Percentiles rank a stretch among this genome's conserved stretches.
phyloP scores from a whole-genome alignment of 2,329 filamentous ascomycete species.

The Talaromyces funiculosus region DNA sequence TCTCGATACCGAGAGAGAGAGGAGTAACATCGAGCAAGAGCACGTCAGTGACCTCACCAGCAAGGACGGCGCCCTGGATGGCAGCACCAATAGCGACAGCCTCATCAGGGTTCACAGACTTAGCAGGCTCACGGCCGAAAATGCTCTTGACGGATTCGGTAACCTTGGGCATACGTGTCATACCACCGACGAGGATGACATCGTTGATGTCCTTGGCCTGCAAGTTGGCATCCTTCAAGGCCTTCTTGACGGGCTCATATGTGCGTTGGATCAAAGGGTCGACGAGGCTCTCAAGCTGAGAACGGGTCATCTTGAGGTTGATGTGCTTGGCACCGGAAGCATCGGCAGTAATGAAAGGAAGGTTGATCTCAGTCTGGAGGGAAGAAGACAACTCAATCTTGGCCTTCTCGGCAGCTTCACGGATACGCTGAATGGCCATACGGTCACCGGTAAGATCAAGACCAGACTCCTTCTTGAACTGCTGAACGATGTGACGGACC shows the following conservation, averaged over 20 bases:
- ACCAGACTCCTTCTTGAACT: constrained; percentile 94
- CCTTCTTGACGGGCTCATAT: constrained; percentile 90
- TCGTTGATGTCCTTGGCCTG: constrained; percentile 93
- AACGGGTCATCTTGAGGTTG: constrained; percentile 86
- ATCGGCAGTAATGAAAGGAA: constrained; percentile 97
- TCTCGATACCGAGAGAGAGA: constrained; percentile 96
- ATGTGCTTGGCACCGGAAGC: constrained; percentile 96
- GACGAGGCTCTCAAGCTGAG: constrained; percentile 89
- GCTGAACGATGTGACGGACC: constrained; percentile 84
- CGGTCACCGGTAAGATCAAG: constrained; percentile 87
- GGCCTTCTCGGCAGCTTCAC: constrained; percentile 97
- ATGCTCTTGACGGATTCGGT: constrained; percentile 92
- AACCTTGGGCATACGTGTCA: constrained; percentile 99
- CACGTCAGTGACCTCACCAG: constrained; percentile 93
- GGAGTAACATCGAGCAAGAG: constrained; percentile 93
- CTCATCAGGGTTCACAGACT: constrained; percentile 98
- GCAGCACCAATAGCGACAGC: constrained; percentile 96
- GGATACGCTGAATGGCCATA: constrained; percentile 98
- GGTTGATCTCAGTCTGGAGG: constrained; percentile 93
- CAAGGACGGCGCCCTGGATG: constrained; percentile 92
- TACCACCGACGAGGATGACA: constrained; percentile 95
- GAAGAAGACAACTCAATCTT: constrained; percentile 98
- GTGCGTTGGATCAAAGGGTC: constrained; percentile 82
- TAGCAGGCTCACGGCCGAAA: constrained; percentile 92
- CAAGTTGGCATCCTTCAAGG: constrained; percentile 87